Base-by-base conservation (phyloP, 768 basidiomycete genomes). In the Tylopilus plumbeoviolaceoides region DNA sequence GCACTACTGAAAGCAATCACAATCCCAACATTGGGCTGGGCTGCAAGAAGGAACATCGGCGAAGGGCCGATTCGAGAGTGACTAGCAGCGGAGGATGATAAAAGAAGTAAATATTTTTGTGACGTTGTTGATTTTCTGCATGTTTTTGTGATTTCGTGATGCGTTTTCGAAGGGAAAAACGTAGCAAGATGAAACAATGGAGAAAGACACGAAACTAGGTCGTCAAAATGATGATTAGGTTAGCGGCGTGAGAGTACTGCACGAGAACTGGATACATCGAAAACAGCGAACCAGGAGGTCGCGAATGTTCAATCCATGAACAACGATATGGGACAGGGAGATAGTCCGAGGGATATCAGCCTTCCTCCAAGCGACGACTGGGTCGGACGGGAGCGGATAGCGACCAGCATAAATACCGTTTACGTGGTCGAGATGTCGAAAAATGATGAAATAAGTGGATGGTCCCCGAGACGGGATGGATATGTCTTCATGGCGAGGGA, bases 391-490 rank as follows among this genome's bases (percentile, higher is more conserved):
- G 48, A 54, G 53, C 31, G 60, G 55, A 46, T 50, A 50, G 50
- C 53, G 59, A 59, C 50, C 57, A 38, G 63, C 68, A 68, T 64
- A 64, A 64, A 66, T 70, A 63, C 50, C n/a, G 48, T 59, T 62
- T 62, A 63, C 66, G 67, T 60, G 57, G 59, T 47, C 60, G 63
- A 62, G 62, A 64, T 59, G 62, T 58, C 51, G 58, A 65, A 61
- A 63, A 54, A 59, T 57, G 59, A 64, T 55, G 54, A 61, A 63
- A 65, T 51, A 63, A 60, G 60, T 57, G 63, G 65, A 67, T 64
- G 68, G 66, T 71, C 72, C 76, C 72, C 71, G 63, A 69, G 79
- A 82, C 81, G 74, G 80, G 78, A 82, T 80, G 80, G 77, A 83
- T 82, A 82, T 77, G 81, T 82, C 81, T 78, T 69, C 65, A 71